Base-by-base conservation (phyloP, 1,139 yeast species). In the Yamadazyma epiphylla region DNA sequence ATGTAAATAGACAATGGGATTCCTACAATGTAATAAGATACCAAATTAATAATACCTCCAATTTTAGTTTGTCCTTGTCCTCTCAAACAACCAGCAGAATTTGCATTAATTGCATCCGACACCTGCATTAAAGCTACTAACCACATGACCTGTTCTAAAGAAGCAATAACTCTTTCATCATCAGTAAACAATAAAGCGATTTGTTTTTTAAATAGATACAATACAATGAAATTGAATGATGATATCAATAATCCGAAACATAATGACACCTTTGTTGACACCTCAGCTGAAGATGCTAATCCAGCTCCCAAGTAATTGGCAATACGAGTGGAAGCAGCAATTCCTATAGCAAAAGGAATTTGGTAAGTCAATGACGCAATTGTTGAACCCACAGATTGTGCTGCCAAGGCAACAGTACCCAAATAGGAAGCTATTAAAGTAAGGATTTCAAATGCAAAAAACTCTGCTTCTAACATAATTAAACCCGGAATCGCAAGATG, bases 231-330 rank as follows among this genome's bases (percentile, higher is more conserved):
- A 40, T 73, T 73, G 13, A 71, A 22, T 2, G 55, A 29, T 0
- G 77, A 69, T 25, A 73, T 55, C 3, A 53, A 37, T 9, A 64
- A 39, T 0, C 79, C 77, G 45, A 72, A 67, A 2, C 53, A 34
- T 28, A 73, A 52, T 1, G 76, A 61, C 22, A 74, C 74, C 32
- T 58, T 50, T 3, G 79, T 68, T 1, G 77, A 54, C 4, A 49
- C 59, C 33, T 55, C 55, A 6, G 80, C 79, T 10, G 75, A 60
- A 3, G 49, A 43, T 4, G 65, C 68, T 30, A 74, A 51, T 5
- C 71, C 74, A 9, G 80, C 79, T 14, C 81, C 81, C 37, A 75
- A 58, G 38, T 66, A 74, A 44, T 74, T 74, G 17, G 80, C 80
- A 37, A 75, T 71, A 45, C 81, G 60, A 3, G 81, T 74, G 3